Conservation (phyloP, 2,329 filamentous ascomycete species). For the Endoconidiophora polonica region DNA sequence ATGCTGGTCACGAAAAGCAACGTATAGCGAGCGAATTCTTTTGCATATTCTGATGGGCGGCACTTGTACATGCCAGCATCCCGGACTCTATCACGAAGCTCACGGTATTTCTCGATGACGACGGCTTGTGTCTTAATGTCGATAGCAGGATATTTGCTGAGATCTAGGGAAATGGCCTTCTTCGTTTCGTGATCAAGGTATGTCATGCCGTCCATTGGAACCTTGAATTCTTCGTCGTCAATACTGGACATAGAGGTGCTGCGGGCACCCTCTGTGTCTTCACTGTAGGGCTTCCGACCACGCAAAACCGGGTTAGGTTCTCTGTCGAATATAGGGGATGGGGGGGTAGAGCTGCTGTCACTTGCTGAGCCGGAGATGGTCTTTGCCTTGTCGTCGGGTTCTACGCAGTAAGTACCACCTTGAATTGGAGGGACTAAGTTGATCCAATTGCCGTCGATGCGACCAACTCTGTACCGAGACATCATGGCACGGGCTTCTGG, state of each 20-base stretch:
- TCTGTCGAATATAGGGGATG: constrained; percentile 34
- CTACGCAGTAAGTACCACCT: constrained; percentile 52
- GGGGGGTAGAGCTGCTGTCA: constrained; percentile 34
- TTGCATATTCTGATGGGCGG: constrained; percentile 63
- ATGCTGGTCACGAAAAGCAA: constrained; percentile 45
- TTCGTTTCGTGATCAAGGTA: constrained; percentile 58
- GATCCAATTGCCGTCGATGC: constrained; percentile 62
- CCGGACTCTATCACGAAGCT: constrained; percentile 52
- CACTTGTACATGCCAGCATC: constrained; percentile 68
- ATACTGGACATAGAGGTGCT: constrained; percentile 5
- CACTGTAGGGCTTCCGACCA: constrained; percentile 2
- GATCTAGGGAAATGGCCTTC: constrained; percentile 57
- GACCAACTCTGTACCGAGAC: constrained; percentile 68
- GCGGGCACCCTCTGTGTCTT: constrained; percentile 3
- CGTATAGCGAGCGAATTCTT: constrained; percentile 58
- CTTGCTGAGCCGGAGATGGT: constrained; percentile 25
- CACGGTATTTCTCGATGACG: constrained; percentile 70
- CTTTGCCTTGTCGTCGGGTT: constrained; percentile 4
- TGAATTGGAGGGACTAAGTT: constrained; percentile 90
- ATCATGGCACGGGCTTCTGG: constrained; percentile 58
- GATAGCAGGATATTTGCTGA: constrained; percentile 62
- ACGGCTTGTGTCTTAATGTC: constrained; percentile 56
- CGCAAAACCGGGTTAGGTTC: constrained; percentile 12
- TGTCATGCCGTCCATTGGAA: constrained; percentile 36
- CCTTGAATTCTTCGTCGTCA: constrained; percentile 27